Base-by-base conservation (phyloP, 345 rosid genomes). In the Linum usitatissimum region DNA sequence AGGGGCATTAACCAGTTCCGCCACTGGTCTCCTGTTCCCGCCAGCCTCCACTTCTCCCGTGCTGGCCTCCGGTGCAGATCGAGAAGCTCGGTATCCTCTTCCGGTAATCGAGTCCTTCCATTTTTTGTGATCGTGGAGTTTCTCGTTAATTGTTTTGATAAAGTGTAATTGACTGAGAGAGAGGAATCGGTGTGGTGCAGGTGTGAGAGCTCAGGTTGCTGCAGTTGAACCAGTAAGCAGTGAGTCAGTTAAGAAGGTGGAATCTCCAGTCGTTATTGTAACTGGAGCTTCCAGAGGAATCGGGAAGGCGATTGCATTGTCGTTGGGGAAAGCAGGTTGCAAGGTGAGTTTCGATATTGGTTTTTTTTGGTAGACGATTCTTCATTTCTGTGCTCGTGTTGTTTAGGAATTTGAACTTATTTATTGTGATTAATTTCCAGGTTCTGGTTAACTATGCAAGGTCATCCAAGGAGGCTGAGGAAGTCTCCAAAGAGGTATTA, bases 261-360 rank as follows among this genome's bases (percentile, higher is more conserved):
- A 93, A 73, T 70, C 96, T 53, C 97, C 95, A 0, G 97, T 88
- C 10, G 97, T 79, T 28, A 66, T 94, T 42, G 86, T 94, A 59
- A 90, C 97, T 9, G 99, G 99, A 78, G 99, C 99, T 40, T 94
- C 99, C 21, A 84, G 99, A 74, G 99, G 99, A 51, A 94, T 94
- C 70, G 97, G 99, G 39, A 94, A 64, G 80, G 87, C 99, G 20
- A 73, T 94, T 74, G 99, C 99, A n/a, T 74, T 88, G 61, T 68
- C 96, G 55, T 61, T 94, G 78, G 99, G 96, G 28, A 94, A 86
- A 84, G 85, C 92, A 28, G 75, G 76, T 23, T 75, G 79, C 65
- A 75, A 75, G 79, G 79, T 75, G 54, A 28, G 75, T 63, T 8
- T 5, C 12, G 51, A 15, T 57, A 0, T 23, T 23, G 28, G 28